Percentiles rank a stretch among this genome's conserved stretches.
Conservation (phyloP, 345 rosid species). For the Atalantia buxifolia region DNA sequence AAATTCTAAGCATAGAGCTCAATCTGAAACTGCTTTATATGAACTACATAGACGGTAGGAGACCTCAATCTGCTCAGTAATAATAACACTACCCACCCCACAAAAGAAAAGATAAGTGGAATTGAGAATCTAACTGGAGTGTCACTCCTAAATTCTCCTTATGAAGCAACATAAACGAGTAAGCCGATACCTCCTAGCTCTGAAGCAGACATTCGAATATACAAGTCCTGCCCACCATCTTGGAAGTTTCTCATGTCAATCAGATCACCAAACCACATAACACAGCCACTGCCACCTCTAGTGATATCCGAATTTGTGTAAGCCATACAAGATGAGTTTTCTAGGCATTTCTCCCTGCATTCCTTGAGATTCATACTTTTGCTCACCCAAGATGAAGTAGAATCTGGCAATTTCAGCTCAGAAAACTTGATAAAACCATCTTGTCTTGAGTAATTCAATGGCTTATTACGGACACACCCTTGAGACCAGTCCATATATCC, state of each 20-base stretch:
- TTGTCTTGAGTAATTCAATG: conserved; percentile 21
- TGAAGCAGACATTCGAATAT: conserved; percentile 27
- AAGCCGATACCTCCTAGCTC: conserved; percentile 27
- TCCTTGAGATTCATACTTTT: conserved; percentile 26
- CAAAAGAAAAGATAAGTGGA: not conserved
- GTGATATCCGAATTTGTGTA: conserved; percentile 27
- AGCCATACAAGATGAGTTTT: conserved; percentile 39
- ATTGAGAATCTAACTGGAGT: conserved; percentile 23
- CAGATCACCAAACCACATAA: conserved; percentile 35
- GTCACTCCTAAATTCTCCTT: not conserved
- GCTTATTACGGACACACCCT: conserved; percentile 36
- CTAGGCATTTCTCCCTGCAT: conserved; percentile 31
- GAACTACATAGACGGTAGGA: no score
- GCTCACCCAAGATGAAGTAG: conserved; percentile 22
- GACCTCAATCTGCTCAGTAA: no score
- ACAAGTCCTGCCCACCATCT: conserved; percentile 29
- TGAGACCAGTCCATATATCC: conserved; percentile 35
- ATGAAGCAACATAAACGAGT: not conserved
- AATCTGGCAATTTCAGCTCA: conserved; percentile 38
- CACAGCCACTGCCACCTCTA: conserved; percentile 36
- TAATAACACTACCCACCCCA: no score
- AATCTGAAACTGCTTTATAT: no score
- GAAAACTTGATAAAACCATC: conserved; percentile 32
- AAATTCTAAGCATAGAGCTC: no score
- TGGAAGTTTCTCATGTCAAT: conserved; percentile 24